Evolutionary conservation across 192 early-diverging fungal genomes (phyloP), one percentile per base, ranked within the genome.

Genomic region (Coemansia sp.): DNA sequence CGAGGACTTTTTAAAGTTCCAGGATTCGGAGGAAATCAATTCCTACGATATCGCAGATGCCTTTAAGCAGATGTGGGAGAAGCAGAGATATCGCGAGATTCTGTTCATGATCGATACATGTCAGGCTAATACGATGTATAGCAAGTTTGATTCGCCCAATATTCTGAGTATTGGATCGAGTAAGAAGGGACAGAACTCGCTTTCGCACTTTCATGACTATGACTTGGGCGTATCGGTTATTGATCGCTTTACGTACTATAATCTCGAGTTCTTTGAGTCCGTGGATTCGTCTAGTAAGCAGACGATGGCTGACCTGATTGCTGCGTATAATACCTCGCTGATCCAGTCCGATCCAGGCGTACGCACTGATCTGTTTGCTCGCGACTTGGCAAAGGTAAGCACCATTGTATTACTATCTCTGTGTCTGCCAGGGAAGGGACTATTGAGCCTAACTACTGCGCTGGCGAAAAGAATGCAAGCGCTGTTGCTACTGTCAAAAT

Each of bases 21-120:
- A 98, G 74, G 98, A 99, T 79, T 89, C 92, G 32, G 98, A 99
- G 76, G 98, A 99, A 77, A 93, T 99, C 62, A 91, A 93, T 63
- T 90, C 91, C 40, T 92, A 95, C 63, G 98, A 99, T 84, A 82
- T 99, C 37, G 95, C 95, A 5, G 96, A 97, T 73, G 93, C 98
- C 18, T 95, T 99, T 74, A 88, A 91, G 62, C 98, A 99, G 81
- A 98, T 99, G 98, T 90, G 87, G 76, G 95, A 99, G 82, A 97
- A 98, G 78, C 88, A 90, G 73, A 78, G 91, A 72, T 99, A 99
- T 78, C 89, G 95, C 73, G 98, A 99, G 84, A 90, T 99, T n/a
- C 85, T 99, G 65, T 98, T 99, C 76, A 92, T 99, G 86, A 93
- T 96, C 56, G 98, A 99, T 71, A 99, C 98, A 1, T 99, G 98